Evolutionary conservation across 2,329 filamentous ascomycete species (phyloP), one percentile per base, ranked within the genome.

Genomic region (Talaromyces sp.): DNA sequence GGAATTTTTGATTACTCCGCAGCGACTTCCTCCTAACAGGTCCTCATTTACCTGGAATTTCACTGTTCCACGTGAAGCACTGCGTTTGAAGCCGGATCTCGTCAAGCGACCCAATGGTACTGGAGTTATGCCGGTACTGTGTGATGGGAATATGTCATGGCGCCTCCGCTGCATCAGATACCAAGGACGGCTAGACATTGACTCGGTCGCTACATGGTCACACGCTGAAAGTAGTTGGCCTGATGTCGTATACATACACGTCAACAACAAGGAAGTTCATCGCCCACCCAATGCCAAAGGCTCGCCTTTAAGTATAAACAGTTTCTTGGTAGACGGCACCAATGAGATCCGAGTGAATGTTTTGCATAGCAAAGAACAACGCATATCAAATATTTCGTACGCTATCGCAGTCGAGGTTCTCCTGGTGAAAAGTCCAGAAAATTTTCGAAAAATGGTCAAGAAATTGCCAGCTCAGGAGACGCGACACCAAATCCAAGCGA

Each of bases 261-360:
- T 96, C 67, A 96, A 97, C 70, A 81, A 76, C 0, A 72, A 77
- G 0, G 80, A 87, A 11, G 74, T 92, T 17, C 79, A 82, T 27
- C 75, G 87, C 10, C 85, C 89, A 47, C 56, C 38, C 7, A 59
- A 56, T 36, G 15, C 31, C 3, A 45, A 45, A 59, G 36, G 36
- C 15, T 27, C 85, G 90, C 31, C 0, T 89, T 95, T 67, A 85
- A 93, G 72, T 89, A 88, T 11, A 91, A 89, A 70, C 91, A 96
- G 70, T 76, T 92, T 8, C 89, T 69, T 96, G 5, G 74, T 72
- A 8, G 69, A 77, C 17, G 92, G 91, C 0, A 72, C 74, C 5
- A 96, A 97, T 71, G 74, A 71, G 0, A 73, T 96, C 2, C 78
- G 82, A 4, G 74, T 93, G 6, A 75, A 79, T 54, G 69, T 82